Evolutionary conservation across 768 basidiomycete species (phyloP).

Genomic region (Mycena maculata): DNA sequence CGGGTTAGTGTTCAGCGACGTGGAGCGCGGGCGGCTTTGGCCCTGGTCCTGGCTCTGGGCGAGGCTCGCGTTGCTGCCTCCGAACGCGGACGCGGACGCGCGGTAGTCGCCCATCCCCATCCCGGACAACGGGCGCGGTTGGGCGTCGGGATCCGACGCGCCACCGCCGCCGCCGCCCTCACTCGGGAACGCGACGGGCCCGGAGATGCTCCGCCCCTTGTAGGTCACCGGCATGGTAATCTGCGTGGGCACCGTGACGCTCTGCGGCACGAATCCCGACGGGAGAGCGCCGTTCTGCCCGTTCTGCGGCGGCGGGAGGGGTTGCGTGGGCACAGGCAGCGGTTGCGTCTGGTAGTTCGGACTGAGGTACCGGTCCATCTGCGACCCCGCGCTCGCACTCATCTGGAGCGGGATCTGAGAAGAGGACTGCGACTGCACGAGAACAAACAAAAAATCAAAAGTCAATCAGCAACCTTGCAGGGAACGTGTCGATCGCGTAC

Average conservation of each 20-base stretch:
- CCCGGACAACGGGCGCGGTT: slow-evolving; percentile 6
- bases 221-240: slow-evolving; percentile 26
- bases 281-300: no score
- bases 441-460: no score
- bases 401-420: slow-evolving; percentile 14
- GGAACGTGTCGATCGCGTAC: no score
- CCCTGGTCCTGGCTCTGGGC: no score
- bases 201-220: slow-evolving; percentile 27
- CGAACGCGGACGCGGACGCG: neutral
- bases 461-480: no score
- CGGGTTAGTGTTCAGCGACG: slow-evolving; percentile 2
- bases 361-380: slow-evolving; percentile 25
- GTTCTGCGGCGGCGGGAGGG: neutral
- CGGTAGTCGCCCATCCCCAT: slow-evolving; percentile 17
- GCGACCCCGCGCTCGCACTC: neutral
- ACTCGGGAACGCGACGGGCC: slow-evolving; percentile 3
- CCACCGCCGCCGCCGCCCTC: neutral
- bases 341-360: slow-evolving; percentile 25
- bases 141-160: no score
- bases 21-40: slow-evolving; percentile 3
- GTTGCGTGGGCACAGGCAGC: neutral
- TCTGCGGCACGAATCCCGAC: slow-evolving; percentile 29
- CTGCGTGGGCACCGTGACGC: slow-evolving; percentile 23
- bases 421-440: slow-evolving; percentile 17
- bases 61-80: slow-evolving; percentile 16